Evolutionary conservation across 192 early-diverging fungal genomes (phyloP).

Genomic region (Powellomyces hirtus): DNA sequence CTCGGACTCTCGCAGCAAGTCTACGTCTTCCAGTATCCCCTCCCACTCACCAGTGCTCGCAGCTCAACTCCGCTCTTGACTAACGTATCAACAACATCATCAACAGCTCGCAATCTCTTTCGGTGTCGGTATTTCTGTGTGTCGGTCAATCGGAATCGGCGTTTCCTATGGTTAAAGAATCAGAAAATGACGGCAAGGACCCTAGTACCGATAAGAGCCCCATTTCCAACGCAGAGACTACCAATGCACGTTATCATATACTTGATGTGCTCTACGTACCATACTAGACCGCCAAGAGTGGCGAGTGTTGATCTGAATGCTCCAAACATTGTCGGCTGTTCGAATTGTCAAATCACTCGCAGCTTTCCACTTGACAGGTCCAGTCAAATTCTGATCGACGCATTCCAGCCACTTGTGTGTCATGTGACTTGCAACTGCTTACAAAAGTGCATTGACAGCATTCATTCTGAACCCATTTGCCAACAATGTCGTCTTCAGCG

Average conservation of each 20-base stretch:
- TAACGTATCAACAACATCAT: slow-evolving; percentile 44
- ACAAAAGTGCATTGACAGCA: too few species aligned
- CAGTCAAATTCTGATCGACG: too few species aligned
- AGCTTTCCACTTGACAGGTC: too few species aligned
- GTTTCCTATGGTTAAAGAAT: slow-evolving; percentile 33
- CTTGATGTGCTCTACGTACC: not conserved
- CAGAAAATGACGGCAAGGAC: not conserved
- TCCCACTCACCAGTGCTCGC: slow-evolving; percentile 40
- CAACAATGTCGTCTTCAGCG: too few species aligned
- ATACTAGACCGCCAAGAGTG: slow-evolving; percentile 29
- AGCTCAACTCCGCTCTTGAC: slow-evolving; percentile 45
- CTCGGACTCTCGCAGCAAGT: too few species aligned
- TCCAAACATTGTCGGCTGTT: slow-evolving; percentile 26
- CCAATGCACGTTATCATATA: too few species aligned
- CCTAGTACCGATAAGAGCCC: not conserved
- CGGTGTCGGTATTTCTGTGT: slow-evolving; percentile 53
- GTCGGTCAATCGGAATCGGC: slow-evolving; percentile 44
- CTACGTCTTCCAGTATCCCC: not conserved
- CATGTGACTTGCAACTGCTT: too few species aligned
- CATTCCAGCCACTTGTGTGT: too few species aligned
- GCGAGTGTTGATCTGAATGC: slow-evolving; percentile 26
- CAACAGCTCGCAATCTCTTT: slow-evolving; percentile 44
- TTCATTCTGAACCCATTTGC: too few species aligned
- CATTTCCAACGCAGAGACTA: too few species aligned
- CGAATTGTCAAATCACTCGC: not conserved